Evolutionary conservation across 1,139 yeast species (phyloP), one percentile per base, ranked within the genome.

Genomic region (Hyphopichia pseudoburtonii): DNA sequence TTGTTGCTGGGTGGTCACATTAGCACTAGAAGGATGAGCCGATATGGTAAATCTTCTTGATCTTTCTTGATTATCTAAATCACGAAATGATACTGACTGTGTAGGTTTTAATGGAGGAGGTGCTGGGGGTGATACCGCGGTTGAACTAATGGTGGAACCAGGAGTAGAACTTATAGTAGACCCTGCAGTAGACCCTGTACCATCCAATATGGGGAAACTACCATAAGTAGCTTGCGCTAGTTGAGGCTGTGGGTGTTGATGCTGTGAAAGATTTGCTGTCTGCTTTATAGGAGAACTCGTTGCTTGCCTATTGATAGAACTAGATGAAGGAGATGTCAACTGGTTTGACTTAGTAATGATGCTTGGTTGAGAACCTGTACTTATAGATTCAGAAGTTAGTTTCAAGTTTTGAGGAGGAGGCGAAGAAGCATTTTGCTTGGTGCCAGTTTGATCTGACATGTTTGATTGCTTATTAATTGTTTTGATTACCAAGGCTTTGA

Each of bases 31-130:
- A 3, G 77, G 77, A 38, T 71, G 75, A 2, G 77, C 71, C 7
- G 71, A 60, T 17, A 71, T 71, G 10, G 77, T 71, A 50, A 71
- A 70, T 33, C 77, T 48, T 36, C 76, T 50, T 16, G 69, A 53
- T 30, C 69, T 56, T 34, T 71, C 77, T 40, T 60, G 69, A 23
- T 47, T 48, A 30, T 70, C 72, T 38, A 59, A 48, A 35, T 67
- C 71, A 26, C 64, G 57, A 43, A 71, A 71, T 3, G 76, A 69
- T 7, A 71, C 77, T 18, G 64, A 51, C 28, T 52, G 54, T 18
- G 47, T 39, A 30, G 44, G 30, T 25, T 42, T 43, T 18, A 32
- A 26, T 9, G 35, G 30, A 9, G 35, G 32, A 19, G 31, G 32
- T 9, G 8, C 14, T 4, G 32, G 27, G n/a, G 19, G 16, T 22